A percentile compares a stretch with the other conserved stretches of the same genome.
These are phyloP conservation scores for Powellomyces hirtus DNA, from an alignment of 192 early-diverging fungal genomes.

Conservation along the genomic window DNA sequence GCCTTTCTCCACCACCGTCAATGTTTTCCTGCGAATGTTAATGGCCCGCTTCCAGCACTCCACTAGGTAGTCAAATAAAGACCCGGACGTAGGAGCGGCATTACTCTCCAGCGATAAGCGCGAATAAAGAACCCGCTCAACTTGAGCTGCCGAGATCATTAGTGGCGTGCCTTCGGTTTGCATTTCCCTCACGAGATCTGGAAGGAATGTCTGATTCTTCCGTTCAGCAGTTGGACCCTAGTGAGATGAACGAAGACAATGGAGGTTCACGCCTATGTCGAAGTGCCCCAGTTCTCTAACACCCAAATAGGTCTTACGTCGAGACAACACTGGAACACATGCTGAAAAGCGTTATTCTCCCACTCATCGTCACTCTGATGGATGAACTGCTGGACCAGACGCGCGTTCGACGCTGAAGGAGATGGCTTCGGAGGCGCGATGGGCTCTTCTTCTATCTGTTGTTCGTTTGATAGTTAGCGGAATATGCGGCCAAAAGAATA, in stretches of 20 bases:
- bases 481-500: not conserved
- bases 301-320: slow-evolving; percentile 48
- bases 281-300: no score
- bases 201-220: slow-evolving; percentile 22
- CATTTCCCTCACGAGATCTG: slow-evolving; percentile 27
- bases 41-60: slow-evolving; percentile 38
- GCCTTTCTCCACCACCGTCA: slow-evolving; percentile 49
- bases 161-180: slow-evolving; percentile 15
- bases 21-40: slow-evolving; percentile 22
- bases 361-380: slow-evolving; percentile 60
- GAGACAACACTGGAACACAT: slow-evolving; percentile 75
- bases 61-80: slow-evolving; percentile 43
- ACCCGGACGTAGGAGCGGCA: slow-evolving; percentile 5
- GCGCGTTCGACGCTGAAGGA: not conserved
- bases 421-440: not conserved
- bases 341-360: slow-evolving; percentile 80
- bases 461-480: not conserved
- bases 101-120: slow-evolving; percentile 42
- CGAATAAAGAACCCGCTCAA: slow-evolving; percentile 32
- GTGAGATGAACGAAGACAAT: not conserved
- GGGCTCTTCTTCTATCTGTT: not conserved
- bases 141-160: slow-evolving; percentile 13
- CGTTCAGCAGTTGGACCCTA: not conserved
- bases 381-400: slow-evolving; percentile 23
- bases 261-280: no score